These are phyloP conservation scores for Sclerotinia spermophila DNA, from an alignment of 2,329 filamentous ascomycete genomes.

Conservation along the genomic window DNA sequence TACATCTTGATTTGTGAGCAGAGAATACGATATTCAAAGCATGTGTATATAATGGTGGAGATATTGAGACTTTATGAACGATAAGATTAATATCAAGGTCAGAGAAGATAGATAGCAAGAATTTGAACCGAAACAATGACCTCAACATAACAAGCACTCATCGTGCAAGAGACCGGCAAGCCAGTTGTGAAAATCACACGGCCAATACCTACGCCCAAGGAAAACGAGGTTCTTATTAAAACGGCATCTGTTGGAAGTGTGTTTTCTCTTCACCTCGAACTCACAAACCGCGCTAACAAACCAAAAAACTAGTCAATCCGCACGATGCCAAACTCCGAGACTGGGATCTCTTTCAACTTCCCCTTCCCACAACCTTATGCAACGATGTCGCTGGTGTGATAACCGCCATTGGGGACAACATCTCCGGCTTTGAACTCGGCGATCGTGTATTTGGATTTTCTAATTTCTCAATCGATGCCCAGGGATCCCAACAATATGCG, in stretches of 20 bases:
- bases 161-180: conserved; percentile 31
- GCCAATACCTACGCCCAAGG: conserved; percentile 35
- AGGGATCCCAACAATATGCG: conserved; percentile 41
- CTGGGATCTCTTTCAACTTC: conserved; percentile 37
- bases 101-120: neutral
- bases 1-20: neutral
- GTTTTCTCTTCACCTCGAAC: neutral
- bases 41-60: neutral
- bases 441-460: conserved; percentile 15
- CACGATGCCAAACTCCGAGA: conserved; percentile 20
- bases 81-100: neutral
- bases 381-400: conserved; percentile 39
- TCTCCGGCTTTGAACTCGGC: conserved; percentile 21
- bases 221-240: conserved; percentile 39
- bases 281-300: neutral
- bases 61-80: neutral
- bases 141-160: conserved; percentile 32
- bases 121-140: conserved; percentile 1
- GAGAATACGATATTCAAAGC: neutral
- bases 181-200: conserved; percentile 27
- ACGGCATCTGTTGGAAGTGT: conserved; percentile 37
- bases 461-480: neutral
- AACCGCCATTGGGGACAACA: conserved; percentile 35
- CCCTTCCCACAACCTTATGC: conserved; percentile 36
- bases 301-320: neutral